Percentiles rank a stretch among this genome's conserved stretches.
Evolutionary conservation across 371 early-diverging fungal species (phyloP).

Genomic region (Funneliformis caledonium): DNA sequence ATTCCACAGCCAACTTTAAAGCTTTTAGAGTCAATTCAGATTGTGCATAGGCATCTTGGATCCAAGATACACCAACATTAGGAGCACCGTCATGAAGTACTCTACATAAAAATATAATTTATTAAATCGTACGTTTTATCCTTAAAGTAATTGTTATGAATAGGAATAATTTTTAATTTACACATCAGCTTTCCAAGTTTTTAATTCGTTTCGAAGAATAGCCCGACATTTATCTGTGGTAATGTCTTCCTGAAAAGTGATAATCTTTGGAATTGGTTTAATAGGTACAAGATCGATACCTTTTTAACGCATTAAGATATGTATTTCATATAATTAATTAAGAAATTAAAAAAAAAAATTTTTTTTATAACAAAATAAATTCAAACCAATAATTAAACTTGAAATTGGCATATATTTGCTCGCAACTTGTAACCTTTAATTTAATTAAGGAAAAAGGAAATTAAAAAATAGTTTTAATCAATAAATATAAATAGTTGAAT

Average conservation of each 20-base stretch:
- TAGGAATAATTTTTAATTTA: conserved; percentile 50
- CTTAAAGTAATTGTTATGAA: neutral
- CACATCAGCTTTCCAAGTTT: conserved; percentile 99
- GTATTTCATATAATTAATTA: too few relatives aligned
- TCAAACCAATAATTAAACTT: conserved; percentile 86
- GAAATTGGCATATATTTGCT: conserved; percentile 95
- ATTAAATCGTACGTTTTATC: neutral
- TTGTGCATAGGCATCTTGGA: conserved; percentile 98
- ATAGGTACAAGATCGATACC: conserved; percentile 98
- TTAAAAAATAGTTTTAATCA: neutral
- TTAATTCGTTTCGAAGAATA: conserved; percentile 86
- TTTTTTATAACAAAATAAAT: neutral
- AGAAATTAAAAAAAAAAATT: too few relatives aligned
- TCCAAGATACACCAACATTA: conserved; percentile 98
- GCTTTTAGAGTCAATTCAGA: conserved; percentile 96
- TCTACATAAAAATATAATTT: conserved; percentile 45
- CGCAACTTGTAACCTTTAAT: conserved; percentile 87
- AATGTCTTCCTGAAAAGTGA: conserved; percentile 98
- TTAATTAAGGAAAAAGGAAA: neutral
- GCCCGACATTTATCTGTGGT: conserved; percentile 93
- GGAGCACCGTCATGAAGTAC: conserved; percentile 99
- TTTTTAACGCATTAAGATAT: conserved; percentile 38
- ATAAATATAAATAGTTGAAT: neutral
- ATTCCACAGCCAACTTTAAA: conserved; percentile 95
- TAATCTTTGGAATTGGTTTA: conserved; percentile 96